A percentile compares a stretch with the other conserved stretches of the same genome.
Evolutionary conservation across 2,329 filamentous ascomycete species (phyloP).

Genomic region (Xylaria sp.): DNA sequence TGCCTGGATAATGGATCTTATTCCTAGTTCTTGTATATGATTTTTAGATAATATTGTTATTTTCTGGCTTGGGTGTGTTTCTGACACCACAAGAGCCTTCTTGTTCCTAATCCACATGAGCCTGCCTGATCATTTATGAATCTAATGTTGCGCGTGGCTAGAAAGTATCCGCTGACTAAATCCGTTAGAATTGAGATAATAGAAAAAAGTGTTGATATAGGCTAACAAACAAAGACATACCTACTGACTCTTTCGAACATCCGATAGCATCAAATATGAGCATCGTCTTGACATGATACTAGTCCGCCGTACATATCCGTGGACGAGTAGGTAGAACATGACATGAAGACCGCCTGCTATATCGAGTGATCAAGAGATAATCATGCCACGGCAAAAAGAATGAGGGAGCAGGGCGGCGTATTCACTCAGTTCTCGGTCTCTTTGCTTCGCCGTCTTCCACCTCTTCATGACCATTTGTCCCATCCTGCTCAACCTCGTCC

Average conservation of each 20-base stretch:
- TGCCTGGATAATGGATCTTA: slow-evolving; percentile 11
- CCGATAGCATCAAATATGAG: neutral
- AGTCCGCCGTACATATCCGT: neutral
- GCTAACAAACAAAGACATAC: slow-evolving; percentile 27
- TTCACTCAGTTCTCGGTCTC: slow-evolving; percentile 49
- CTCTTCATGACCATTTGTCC: slow-evolving; percentile 56
- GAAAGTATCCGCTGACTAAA: slow-evolving; percentile 9
- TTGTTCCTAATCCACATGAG: neutral
- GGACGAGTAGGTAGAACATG: neutral
- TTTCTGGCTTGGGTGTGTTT: slow-evolving; percentile 29
- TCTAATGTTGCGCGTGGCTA: neutral
- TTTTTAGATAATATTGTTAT: slow-evolving; percentile 26
- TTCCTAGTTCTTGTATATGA: slow-evolving; percentile 33
- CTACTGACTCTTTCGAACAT: neutral
- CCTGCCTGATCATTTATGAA: neutral
- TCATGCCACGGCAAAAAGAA: neutral
- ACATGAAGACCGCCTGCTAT: slow-evolving; percentile 8
- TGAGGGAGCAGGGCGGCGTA: neutral
- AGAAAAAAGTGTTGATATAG: neutral
- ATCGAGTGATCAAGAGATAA: slow-evolving; percentile 3
- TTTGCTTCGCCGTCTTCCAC: slow-evolving; percentile 52
- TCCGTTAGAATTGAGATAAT: slow-evolving; percentile 24
- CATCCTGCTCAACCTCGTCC: slow-evolving; percentile 65
- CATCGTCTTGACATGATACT: neutral
- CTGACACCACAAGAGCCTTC: slow-evolving; percentile 18